Conservation (phyloP, 371 early-diverging fungal genomes). For the Blastocladiella emersonii region DNA sequence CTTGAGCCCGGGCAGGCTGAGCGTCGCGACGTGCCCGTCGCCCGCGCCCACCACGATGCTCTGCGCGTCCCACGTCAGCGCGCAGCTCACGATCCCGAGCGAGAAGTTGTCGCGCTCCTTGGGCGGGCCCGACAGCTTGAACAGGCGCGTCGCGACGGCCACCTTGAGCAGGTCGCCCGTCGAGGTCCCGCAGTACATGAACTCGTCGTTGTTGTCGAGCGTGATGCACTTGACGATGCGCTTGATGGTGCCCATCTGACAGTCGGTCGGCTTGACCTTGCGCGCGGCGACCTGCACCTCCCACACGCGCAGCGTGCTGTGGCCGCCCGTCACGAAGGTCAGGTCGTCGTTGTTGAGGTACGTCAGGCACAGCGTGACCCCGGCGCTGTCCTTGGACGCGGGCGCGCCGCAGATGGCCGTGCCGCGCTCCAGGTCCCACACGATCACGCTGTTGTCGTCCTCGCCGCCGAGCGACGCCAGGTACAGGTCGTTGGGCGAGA, state of each 20-base stretch:
- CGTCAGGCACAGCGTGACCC: conserved; percentile 23
- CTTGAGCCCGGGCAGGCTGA: conserved; percentile 13
- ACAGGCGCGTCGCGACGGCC: conserved; percentile 24
- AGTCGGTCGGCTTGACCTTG: conserved; percentile 29
- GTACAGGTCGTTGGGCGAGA: conserved; percentile 27
- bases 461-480: conserved; percentile 35
- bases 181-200: conserved; percentile 42
- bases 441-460: conserved; percentile 35
- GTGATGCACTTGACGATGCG: conserved; percentile 34
- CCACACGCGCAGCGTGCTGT: conserved; percentile 28
- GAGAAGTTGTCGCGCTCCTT: conserved; percentile 37
- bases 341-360: conserved; percentile 27
- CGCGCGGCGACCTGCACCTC: conserved; percentile 26
- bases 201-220: conserved; percentile 29
- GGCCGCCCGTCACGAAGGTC: conserved; percentile 34
- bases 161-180: conserved; percentile 38
- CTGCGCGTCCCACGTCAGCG: conserved; percentile 20
- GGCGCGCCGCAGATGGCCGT: conserved; percentile 35
- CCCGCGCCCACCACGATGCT: conserved; percentile 33
- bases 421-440: conserved; percentile 33
- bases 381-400: conserved; percentile 32
- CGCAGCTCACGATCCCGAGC: conserved; percentile 28
- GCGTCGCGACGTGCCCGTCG: conserved; percentile 29
- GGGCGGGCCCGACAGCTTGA: conserved; percentile 33
- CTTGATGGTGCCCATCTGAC: conserved; percentile 39